phyloP scores from a whole-genome alignment of 495 filamentous ascomycete species.

The Sphaerosporella brunnea region DNA sequence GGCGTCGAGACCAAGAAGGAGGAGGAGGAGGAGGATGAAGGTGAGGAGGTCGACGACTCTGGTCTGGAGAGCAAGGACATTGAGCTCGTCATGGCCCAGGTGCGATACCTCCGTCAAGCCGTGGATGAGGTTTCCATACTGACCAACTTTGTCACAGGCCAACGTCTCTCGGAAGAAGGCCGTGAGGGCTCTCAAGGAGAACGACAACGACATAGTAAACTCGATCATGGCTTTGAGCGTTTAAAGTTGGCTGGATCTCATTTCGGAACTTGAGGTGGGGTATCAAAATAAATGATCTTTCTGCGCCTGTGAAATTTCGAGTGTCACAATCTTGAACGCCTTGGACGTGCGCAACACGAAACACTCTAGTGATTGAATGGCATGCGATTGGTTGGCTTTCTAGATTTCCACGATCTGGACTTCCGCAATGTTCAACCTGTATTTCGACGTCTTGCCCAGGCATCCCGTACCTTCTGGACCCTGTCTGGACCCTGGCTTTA shows the following conservation, averaged over 20 bases:
- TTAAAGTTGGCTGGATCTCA: slow-evolving; percentile 32
- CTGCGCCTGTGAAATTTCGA: too few relatives aligned
- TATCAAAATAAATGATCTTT: too few relatives aligned
- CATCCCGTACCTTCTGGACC: too few relatives aligned
- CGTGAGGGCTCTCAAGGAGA: slow-evolving; percentile 94
- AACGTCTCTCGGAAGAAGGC: slow-evolving; percentile 94
- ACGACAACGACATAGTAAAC: slow-evolving; percentile 99
- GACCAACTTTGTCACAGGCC: slow-evolving; percentile 41
- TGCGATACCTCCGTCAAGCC: neutral
- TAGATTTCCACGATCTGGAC: too few relatives aligned
- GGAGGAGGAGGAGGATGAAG: slow-evolving; percentile 76
- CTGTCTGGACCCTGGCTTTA: too few relatives aligned
- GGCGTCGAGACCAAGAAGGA: slow-evolving; percentile 58
- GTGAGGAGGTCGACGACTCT: slow-evolving; percentile 80
- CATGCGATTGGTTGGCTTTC: too few relatives aligned
- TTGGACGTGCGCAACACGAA: too few relatives aligned
- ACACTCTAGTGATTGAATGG: too few relatives aligned
- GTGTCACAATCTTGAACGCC: too few relatives aligned
- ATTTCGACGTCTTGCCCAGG: too few relatives aligned
- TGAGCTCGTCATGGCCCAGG: slow-evolving; percentile 80
- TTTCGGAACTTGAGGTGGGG: neutral
- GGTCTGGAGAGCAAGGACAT: slow-evolving; percentile 98
- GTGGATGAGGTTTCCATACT: slow-evolving; percentile 5
- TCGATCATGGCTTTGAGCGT: slow-evolving; percentile 98
- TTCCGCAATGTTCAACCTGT: too few relatives aligned